These are phyloP conservation scores for Tilletiopsis washingtonensis DNA, from an alignment of 1,284 basidiomycete species.

Conservation along the genomic window DNA sequence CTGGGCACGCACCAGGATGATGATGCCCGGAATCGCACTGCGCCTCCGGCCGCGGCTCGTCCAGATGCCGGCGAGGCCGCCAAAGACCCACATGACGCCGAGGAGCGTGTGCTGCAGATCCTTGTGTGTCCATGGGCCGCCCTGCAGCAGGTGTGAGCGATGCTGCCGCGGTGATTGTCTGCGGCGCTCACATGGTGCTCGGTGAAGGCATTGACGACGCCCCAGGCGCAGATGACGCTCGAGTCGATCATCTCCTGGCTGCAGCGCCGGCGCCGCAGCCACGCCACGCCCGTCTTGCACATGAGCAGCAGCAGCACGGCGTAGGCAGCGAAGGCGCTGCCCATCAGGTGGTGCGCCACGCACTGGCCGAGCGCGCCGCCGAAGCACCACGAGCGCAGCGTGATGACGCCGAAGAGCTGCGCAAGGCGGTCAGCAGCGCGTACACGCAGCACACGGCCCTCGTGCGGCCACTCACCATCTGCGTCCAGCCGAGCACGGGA, in stretches of 20 bases:
- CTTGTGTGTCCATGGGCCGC: slow-evolving; percentile 59
- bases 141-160: too few species aligned
- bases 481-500: slow-evolving; percentile 66
- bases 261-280: slow-evolving; percentile 57
- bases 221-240: slow-evolving; percentile 77
- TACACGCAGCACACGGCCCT: slow-evolving; percentile 2
- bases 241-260: slow-evolving; percentile 84
- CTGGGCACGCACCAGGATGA: slow-evolving; percentile 75
- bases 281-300: slow-evolving; percentile 70
- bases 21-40: slow-evolving; percentile 71
- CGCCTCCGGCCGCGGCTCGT: slow-evolving; percentile 75
- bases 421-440: neutral
- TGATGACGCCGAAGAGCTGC: slow-evolving; percentile 26
- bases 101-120: slow-evolving; percentile 83
- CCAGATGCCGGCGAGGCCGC: slow-evolving; percentile 79
- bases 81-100: slow-evolving; percentile 65
- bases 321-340: slow-evolving; percentile 60
- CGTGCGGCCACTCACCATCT: slow-evolving; percentile 46
- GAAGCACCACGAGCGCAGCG: slow-evolving; percentile 54
- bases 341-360: slow-evolving; percentile 61
- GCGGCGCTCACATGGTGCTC: too few species aligned
- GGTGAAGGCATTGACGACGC: slow-evolving; percentile 81
- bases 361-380: slow-evolving; percentile 58
- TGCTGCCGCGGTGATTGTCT: too few species aligned
- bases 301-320: slow-evolving; percentile 74